phyloP scores from a whole-genome alignment of 169 alveolate genomes.

The Babesia bigemina region DNA sequence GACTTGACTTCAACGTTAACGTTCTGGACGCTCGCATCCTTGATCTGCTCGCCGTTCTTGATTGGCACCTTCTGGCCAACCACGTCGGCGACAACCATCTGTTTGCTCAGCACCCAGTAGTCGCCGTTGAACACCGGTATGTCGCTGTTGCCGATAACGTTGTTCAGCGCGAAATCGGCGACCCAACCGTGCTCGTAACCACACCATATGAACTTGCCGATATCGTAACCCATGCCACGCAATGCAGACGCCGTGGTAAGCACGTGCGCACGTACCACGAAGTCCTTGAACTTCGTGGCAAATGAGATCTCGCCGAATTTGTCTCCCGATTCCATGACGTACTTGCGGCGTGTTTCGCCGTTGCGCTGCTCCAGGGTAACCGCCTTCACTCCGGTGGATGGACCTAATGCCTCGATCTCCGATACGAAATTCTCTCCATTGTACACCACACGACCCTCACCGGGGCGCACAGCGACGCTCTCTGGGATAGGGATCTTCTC shows the following conservation, averaged over 20 bases:
- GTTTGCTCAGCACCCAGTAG: constrained; percentile 64
- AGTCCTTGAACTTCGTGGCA: constrained; percentile 42
- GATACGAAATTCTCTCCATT: constrained; percentile 56
- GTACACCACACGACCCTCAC: constrained; percentile 66
- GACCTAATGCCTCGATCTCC: constrained; percentile 48
- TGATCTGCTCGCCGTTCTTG: constrained; percentile 15
- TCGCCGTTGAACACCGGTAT: constrained; percentile 68
- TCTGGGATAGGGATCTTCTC: constrained; percentile 46
- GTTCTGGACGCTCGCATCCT: constrained; percentile 12
- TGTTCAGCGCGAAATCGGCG: constrained; percentile 59
- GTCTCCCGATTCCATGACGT: constrained; percentile 29
- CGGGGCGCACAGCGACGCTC: constrained; percentile 46
- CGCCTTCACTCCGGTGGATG: constrained; percentile 23
- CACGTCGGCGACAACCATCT: constrained; percentile 49
- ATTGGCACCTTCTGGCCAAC: constrained; percentile 45
- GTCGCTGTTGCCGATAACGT: constrained; percentile 50
- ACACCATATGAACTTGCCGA: constrained; percentile 68
- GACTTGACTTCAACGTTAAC: constrained; percentile 20
- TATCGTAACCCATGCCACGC: constrained; percentile 48
- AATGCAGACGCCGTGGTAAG: constrained; percentile 58
- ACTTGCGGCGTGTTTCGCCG: constrained; percentile 20
- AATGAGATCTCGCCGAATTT: constrained; percentile 43
- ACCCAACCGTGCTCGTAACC: constrained; percentile 74
- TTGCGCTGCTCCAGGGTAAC: constrained; percentile 27
- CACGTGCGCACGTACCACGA: constrained; percentile 64